Conservation (phyloP, 2,329 filamentous ascomycete genomes). For the Colletotrichum lindemuthianum region DNA sequence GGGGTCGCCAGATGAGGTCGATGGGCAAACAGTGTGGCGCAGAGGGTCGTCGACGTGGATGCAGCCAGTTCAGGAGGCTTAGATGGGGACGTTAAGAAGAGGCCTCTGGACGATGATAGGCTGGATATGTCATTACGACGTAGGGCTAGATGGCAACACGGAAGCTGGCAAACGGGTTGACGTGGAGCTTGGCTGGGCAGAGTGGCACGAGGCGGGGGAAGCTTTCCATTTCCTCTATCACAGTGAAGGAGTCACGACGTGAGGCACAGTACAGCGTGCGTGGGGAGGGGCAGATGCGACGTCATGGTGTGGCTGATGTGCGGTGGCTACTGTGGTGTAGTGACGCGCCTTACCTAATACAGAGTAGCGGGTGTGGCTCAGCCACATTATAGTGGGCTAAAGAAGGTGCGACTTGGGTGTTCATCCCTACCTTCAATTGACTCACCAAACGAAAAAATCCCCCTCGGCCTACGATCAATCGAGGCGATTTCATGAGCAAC, state of each 20-base stretch:
- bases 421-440: not conserved
- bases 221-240: not conserved
- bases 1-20: conserved; percentile 18
- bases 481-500: no score
- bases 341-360: no score
- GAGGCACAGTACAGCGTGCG: no score
- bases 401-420: no score
- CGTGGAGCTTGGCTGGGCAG: not conserved
- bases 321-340: no score
- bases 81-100: conserved; percentile 9
- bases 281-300: conserved; percentile 15
- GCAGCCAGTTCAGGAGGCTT: conserved; percentile 13
- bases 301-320: conserved; percentile 31
- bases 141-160: not conserved
- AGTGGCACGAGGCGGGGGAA: conserved; percentile 21
- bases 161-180: no score
- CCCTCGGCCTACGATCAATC: no score
- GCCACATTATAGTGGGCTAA: no score
- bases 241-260: no score
- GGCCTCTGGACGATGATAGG: conserved; percentile 8
- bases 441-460: no score
- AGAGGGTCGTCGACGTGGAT: conserved; percentile 28
- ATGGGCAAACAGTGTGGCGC: conserved; percentile 17
- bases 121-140: not conserved
- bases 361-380: no score